phyloP scores from a whole-genome alignment of 495 filamentous ascomycete species.

The Polyplosphaeria fusca region DNA sequence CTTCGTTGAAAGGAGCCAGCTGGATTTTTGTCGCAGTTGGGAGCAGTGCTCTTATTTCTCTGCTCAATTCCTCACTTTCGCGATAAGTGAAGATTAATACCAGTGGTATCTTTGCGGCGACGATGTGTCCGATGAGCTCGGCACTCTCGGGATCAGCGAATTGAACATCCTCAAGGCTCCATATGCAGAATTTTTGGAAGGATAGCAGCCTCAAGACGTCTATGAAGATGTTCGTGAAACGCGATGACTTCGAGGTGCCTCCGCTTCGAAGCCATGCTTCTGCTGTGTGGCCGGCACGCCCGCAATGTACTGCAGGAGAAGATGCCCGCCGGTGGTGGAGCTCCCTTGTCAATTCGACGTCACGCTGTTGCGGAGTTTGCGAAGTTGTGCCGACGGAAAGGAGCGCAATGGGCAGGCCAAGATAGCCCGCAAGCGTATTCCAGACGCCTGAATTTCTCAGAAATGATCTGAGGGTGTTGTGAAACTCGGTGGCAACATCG shows the following conservation, averaged over 20 bases:
- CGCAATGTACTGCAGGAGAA: conserved; percentile 27
- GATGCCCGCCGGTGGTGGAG: conserved; percentile 12
- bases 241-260: conserved; percentile 67
- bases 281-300: conserved; percentile 48
- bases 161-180: conserved; percentile 82
- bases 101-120: conserved; percentile 69
- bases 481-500: conserved; percentile 79
- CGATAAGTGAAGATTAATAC: conserved; percentile 63
- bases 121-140: conserved; percentile 72
- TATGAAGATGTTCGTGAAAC: conserved; percentile 77
- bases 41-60: conserved; percentile 32
- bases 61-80: conserved; percentile 46
- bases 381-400: conserved; percentile 49
- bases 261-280: conserved; percentile 70
- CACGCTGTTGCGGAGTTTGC: conserved; percentile 23
- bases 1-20: conserved; percentile 65
- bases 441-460: conserved; percentile 64
- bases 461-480: conserved; percentile 67
- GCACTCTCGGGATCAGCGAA: conserved; percentile 82
- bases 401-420: conserved; percentile 73
- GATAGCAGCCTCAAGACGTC: conserved; percentile 79
- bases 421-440: conserved; percentile 69
- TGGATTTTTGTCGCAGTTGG: conserved; percentile 55
- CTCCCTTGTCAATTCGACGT: conserved; percentile 23
- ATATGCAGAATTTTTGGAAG: conserved; percentile 72